Evolutionary conservation across 306 rosid species (phyloP), one percentile per base, ranked within the genome.

Genomic region (Medicago ruthenica): DNA sequence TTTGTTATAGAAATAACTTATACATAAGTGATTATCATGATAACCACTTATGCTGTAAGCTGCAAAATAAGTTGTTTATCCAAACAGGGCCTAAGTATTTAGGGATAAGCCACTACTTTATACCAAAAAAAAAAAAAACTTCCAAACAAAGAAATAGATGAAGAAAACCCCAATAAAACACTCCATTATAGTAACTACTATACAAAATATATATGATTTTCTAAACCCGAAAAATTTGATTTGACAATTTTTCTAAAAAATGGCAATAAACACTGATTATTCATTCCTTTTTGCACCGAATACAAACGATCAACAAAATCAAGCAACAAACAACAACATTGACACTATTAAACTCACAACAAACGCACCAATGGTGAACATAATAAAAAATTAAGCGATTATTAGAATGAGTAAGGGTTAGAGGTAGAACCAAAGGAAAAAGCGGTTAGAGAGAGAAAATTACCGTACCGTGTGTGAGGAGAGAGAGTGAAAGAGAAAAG

Each of bases 201-300:
- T 3, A 45, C 39, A 67, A 27, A 73, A 75, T n/a, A n/a, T n/a
- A 13, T 15, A 31, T 3, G 36, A 11, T 59, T 66, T 50, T 40
- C 16, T n/a, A 80, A 80, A 80, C 74, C 66, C 77, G 34, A 42
- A 13, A 10, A 67, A 13, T 44, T 73, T 21, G 45, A 34, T 69
- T 50, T 64, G 7, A 0, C 10, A 13, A 36, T 48, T 21, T 81
- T 24, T 9, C 41, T 55, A 18, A 18, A 40, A 14, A 24, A 67
- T 14, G 13, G 57, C 66, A 47, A 57, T 6, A 70, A 67, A 70
- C 44, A 65, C 27, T 39, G 45, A 36, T 20, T 42, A n/a, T 16
- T 51, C 22, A n/a, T 51, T 51, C 11, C 1, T 6, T 4, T 64
- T 11, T 24, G 10, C 24, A 64, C 65, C 60, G 27, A 73, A 42